Conservation (phyloP, 2,329 filamentous ascomycete genomes). For the Fusarium oxysporum region DNA sequence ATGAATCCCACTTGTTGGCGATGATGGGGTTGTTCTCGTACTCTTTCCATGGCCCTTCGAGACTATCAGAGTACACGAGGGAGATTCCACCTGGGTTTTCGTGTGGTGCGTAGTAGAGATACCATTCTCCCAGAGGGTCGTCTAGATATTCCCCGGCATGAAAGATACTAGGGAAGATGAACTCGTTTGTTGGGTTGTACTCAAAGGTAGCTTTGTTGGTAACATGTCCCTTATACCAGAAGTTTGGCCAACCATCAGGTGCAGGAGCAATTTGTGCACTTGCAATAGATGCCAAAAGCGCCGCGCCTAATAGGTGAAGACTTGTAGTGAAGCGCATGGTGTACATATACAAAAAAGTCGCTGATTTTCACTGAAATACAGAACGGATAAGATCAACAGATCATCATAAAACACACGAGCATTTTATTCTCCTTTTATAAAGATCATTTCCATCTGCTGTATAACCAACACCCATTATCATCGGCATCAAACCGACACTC, state of each 20-base stretch:
- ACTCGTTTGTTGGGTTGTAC: constrained; percentile 45
- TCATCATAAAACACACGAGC: rapidly evolving
- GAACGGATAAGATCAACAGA: neutral
- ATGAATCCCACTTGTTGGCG: constrained; percentile 7
- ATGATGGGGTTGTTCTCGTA: constrained; percentile 17
- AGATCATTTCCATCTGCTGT: neutral
- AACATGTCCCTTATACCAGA: constrained; percentile 36
- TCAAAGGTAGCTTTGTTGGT: constrained; percentile 35
- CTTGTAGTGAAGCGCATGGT: neutral
- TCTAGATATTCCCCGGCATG: constrained; percentile 38
- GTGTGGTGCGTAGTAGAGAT: constrained; percentile 46
- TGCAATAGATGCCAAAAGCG: neutral
- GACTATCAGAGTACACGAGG: constrained; percentile 34
- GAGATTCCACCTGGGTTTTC: constrained; percentile 44
- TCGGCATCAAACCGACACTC: constrained; percentile 30
- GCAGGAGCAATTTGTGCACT: constrained; percentile 9
- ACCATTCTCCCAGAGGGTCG: constrained; percentile 39
- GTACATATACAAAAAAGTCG: neutral
- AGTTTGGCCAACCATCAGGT: constrained; percentile 38
- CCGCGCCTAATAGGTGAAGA: neutral
- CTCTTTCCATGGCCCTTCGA: constrained; percentile 27
- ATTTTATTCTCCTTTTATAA: neutral
- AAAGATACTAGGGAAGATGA: constrained; percentile 44
- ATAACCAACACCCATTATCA: neutral
- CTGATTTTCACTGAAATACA: too few relatives aligned